Base-by-base conservation (phyloP, 2,329 filamentous ascomycete genomes). In the Sporothrix luriei region DNA sequence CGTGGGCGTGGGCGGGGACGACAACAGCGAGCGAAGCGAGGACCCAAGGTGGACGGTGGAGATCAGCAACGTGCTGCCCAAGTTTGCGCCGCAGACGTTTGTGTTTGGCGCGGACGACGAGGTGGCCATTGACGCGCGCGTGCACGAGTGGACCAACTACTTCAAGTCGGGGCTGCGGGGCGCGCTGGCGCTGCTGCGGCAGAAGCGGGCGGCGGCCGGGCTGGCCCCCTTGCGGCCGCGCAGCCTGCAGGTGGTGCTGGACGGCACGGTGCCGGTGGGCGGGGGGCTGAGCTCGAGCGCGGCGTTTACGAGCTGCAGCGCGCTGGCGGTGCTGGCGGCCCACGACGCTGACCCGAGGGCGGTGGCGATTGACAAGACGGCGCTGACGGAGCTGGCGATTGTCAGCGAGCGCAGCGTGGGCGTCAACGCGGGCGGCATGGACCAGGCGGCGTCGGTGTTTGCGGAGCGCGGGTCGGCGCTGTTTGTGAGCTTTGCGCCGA, bases 401-500 rank as follows among this genome's bases (percentile, higher is more conserved):
- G 92, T 97, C 49, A 97, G 93, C 59, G 95, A 99, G 82, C 88
- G 95, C 69, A 90, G 91, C 19, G 95, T 98, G 4, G 95, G 95
- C 66, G 95, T 99, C 75, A 98, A 98, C 81, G 96, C 93, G 5
- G 95, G 95, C 79, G 95, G 94, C 69, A 98, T 99, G 95, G 95
- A 99, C 77, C 95, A 99, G 82, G 90, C 93, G 16, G 95, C 95
- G 46, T 98, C 94, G 0, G 94, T 99, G 73, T 95, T 99, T 80
- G 94, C 93, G 0, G 86, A 92, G 75, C 89, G 90, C 73, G 94
- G 92, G 66, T 92, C 91, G 51, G 93, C 95, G 11, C 87, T 97
- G 55, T 94, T 96, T 77, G 94, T 97, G 71, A 91, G 90, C 11
- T 99, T 99, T 82, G 88, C 88, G 73, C 95, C 95, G 3, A 84